phyloP scores from a whole-genome alignment of 352 stramenopile genomes.

The Plasmopara muralis region DNA sequence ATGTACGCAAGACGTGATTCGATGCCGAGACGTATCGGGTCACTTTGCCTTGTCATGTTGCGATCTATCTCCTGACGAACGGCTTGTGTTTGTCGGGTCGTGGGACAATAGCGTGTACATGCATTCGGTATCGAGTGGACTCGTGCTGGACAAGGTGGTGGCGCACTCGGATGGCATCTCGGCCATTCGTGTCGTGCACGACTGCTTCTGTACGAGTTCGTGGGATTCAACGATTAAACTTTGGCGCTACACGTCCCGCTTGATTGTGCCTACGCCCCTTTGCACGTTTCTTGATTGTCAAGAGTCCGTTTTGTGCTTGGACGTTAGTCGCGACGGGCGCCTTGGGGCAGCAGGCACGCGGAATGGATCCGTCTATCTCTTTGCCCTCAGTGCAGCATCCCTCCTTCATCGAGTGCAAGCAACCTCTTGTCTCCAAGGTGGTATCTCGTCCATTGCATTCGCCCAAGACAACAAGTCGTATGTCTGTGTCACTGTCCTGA shows the following conservation, averaged over 20 bases:
- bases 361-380: slow-evolving; percentile 53
- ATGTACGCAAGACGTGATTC: slow-evolving; percentile 18
- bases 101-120: slow-evolving; percentile 78
- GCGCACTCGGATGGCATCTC: slow-evolving; percentile 69
- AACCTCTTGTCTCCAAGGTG: slow-evolving; percentile 24
- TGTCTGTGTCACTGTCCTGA: slow-evolving; percentile 64
- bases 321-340: slow-evolving; percentile 46
- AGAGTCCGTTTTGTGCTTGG: slow-evolving; percentile 59
- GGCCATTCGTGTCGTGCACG: slow-evolving; percentile 49
- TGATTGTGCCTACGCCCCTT: slow-evolving; percentile 43
- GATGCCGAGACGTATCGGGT: slow-evolving; percentile 26
- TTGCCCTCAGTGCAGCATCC: slow-evolving; percentile 24
- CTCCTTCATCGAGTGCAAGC: slow-evolving; percentile 32
- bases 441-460: slow-evolving; percentile 55
- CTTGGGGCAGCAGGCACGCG: slow-evolving; percentile 46
- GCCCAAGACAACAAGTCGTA: slow-evolving; percentile 42
- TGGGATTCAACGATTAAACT: slow-evolving; percentile 75
- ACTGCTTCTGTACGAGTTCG: slow-evolving; percentile 63
- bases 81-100: slow-evolving; percentile 50
- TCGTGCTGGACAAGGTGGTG: slow-evolving; percentile 51
- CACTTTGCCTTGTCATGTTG: slow-evolving; percentile 55
- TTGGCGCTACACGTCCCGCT: slow-evolving; percentile 56
- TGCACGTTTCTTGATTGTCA: slow-evolving; percentile 55
- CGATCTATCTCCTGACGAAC: slow-evolving; percentile 62
- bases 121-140: slow-evolving; percentile 48